These are phyloP conservation scores for Colletotrichum echinochloae DNA, from an alignment of 2,329 filamentous ascomycete species.

Conservation along the genomic window DNA sequence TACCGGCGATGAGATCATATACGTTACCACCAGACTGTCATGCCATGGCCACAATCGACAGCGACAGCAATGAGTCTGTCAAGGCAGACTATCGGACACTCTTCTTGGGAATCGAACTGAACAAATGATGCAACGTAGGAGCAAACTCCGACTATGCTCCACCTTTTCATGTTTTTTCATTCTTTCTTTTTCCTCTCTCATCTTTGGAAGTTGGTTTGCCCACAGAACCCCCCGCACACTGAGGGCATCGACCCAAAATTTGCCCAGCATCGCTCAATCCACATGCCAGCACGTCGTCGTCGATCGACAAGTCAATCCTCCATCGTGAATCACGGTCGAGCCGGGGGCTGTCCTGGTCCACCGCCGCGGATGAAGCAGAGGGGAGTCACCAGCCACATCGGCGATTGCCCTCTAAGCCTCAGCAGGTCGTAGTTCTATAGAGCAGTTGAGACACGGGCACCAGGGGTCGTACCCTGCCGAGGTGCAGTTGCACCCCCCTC, in stretches of 20 bases:
- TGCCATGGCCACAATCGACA: conserved; percentile 30
- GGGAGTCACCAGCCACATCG: conserved; percentile 25
- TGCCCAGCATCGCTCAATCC: conserved; percentile 24
- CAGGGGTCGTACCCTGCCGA: conserved; percentile 33
- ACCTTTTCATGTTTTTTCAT: background rate
- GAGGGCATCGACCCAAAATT: conserved; percentile 36
- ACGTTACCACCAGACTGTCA: conserved; percentile 10
- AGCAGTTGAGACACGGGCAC: conserved; percentile 31
- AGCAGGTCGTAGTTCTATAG: conserved; percentile 26
- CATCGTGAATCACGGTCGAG: conserved; percentile 3
- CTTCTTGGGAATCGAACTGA: background rate
- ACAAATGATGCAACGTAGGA: conserved; percentile 16
- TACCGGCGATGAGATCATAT: background rate
- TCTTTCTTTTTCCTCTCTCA: background rate
- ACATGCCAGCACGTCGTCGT: conserved; percentile 26
- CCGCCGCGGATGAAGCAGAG: conserved; percentile 20
- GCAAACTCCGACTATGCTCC: conserved; percentile 24
- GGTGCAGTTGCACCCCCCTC: conserved; percentile 34
- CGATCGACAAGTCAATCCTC: conserved; percentile 36
- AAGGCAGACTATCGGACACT: background rate
- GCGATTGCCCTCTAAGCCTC: conserved; percentile 26
- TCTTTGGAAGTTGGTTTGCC: conserved; percentile 9
- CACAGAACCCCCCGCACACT: conserved; percentile 17
- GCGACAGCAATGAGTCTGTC: conserved; percentile 6
- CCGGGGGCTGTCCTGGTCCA: conserved; percentile 28